Percentiles rank a stretch among this genome's conserved stretches.
These are phyloP conservation scores for Ciborinia camelliae DNA, from an alignment of 2,329 filamentous ascomycete species.

Conservation along the genomic window DNA sequence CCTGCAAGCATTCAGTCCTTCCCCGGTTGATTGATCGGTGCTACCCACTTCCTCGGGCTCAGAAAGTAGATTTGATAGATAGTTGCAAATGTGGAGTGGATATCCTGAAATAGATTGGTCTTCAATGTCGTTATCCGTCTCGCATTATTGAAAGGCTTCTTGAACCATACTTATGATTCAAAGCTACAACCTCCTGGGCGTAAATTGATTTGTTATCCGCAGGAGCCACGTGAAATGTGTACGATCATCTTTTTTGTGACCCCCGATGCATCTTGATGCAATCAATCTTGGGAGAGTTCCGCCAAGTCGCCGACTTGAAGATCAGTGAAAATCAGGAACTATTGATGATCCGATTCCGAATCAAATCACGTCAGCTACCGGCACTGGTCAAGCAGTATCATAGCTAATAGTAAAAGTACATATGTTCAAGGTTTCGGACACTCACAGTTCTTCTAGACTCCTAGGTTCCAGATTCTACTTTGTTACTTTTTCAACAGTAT, in stretches of 20 bases:
- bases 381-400: background rate
- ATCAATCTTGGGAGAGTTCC: constrained; percentile 3
- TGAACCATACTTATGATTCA: constrained; percentile 6
- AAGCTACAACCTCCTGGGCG: constrained; percentile 3
- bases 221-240: constrained; percentile 7
- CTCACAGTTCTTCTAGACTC: constrained; percentile 5
- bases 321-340: constrained; percentile 9
- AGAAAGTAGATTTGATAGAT: constrained; percentile 5
- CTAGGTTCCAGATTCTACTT: constrained; percentile 2
- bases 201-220: constrained; percentile 7
- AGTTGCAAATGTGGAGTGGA: background rate
- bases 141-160: background rate
- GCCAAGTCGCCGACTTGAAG: constrained; percentile 20
- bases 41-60: constrained; percentile 13
- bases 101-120: constrained; percentile 14
- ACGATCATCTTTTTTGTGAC: constrained; percentile 13
- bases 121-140: constrained; percentile 19
- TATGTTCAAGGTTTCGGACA: constrained; percentile 5
- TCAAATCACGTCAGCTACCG: background rate
- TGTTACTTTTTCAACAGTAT: background rate
- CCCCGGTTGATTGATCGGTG: constrained; percentile 6
- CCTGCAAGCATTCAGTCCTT: background rate
- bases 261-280: constrained; percentile 13
- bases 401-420: background rate
- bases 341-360: constrained; percentile 6